These are phyloP conservation scores for Apiospora sp. DNA, from an alignment of 2,329 filamentous ascomycete species.

Conservation along the genomic window DNA sequence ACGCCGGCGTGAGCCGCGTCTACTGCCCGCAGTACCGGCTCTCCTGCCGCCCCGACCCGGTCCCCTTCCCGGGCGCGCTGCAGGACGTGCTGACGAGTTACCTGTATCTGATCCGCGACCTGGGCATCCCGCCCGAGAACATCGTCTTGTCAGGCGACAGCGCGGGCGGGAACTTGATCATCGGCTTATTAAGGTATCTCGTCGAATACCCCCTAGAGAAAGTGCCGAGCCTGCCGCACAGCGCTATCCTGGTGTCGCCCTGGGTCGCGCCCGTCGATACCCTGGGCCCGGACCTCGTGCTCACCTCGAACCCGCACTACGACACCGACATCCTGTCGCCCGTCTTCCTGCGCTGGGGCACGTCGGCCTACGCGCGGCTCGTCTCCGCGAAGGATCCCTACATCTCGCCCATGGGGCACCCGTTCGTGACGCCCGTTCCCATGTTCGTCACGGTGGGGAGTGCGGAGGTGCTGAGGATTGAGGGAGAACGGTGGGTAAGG, in stretches of 20 bases:
- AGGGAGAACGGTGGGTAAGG: conserved; percentile 66
- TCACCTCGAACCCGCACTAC: conserved; percentile 32
- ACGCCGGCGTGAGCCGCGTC: conserved; percentile 45
- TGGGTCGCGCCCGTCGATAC: conserved; percentile 31
- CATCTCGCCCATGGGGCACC: conserved; percentile 35
- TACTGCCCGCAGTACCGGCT: conserved; percentile 56
- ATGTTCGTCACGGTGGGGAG: conserved; percentile 35
- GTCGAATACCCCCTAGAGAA: conserved; percentile 38
- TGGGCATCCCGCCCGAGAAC: conserved; percentile 45
- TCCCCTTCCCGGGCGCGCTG: conserved; percentile 54
- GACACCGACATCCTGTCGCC: conserved; percentile 48
- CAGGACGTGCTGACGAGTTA: conserved; percentile 54
- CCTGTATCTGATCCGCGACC: conserved; percentile 48
- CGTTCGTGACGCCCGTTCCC: conserved; percentile 36
- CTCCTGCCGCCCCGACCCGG: conserved; percentile 43
- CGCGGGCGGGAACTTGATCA: conserved; percentile 52
- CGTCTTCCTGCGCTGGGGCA: conserved; percentile 51
- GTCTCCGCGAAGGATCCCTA: conserved; percentile 24
- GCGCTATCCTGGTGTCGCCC: conserved; percentile 45
- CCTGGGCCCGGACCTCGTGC: conserved; percentile 30
- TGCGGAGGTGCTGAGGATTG: conserved; percentile 44
- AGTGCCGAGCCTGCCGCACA: conserved; percentile 44
- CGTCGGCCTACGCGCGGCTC: conserved; percentile 37
- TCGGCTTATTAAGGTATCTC: conserved; percentile 54
- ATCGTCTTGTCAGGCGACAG: conserved; percentile 55